Percentiles rank a stretch among this genome's conserved stretches.
phyloP scores from a whole-genome alignment of 768 basidiomycete genomes.

The Podaxis sp. region DNA sequence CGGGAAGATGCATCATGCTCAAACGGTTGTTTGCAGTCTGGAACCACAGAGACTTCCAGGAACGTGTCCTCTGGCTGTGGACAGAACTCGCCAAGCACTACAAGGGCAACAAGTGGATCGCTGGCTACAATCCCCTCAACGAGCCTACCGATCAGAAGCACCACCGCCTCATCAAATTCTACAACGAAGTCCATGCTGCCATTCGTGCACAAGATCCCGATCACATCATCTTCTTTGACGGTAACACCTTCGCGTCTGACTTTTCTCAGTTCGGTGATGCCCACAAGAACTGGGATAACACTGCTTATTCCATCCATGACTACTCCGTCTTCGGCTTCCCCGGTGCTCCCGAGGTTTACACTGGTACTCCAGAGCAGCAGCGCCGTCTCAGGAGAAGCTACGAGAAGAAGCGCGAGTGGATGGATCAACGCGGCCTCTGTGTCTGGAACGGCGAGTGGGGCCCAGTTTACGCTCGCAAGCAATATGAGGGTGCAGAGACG shows the following conservation, averaged over 20 bases:
- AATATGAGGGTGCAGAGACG: constrained; percentile 54
- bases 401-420: constrained; percentile 74
- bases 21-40: constrained; percentile 42
- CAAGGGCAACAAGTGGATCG: constrained; percentile 76
- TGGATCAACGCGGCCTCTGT: constrained; percentile 60
- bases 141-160: constrained; percentile 74
- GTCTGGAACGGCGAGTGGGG: constrained; percentile 86
- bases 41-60: constrained; percentile 83
- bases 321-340: constrained; percentile 76
- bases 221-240: constrained; percentile 78
- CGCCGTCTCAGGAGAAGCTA: constrained; percentile 51
- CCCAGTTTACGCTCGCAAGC: constrained; percentile 68
- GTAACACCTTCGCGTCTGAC: constrained; percentile 80
- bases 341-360: constrained; percentile 48
- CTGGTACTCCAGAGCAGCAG: constrained; percentile 47
- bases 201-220: constrained; percentile 68
- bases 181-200: constrained; percentile 61
- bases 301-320: constrained; percentile 77
- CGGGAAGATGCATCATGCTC: background rate
- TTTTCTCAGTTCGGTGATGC: constrained; percentile 69
- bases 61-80: constrained; percentile 77
- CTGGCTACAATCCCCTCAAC: constrained; percentile 84
- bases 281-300: constrained; percentile 61
- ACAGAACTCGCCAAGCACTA: constrained; percentile 70
- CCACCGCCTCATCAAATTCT: constrained; percentile 59